phyloP scores from a whole-genome alignment of 352 stramenopile genomes.

The Blastocystis hominis region DNA sequence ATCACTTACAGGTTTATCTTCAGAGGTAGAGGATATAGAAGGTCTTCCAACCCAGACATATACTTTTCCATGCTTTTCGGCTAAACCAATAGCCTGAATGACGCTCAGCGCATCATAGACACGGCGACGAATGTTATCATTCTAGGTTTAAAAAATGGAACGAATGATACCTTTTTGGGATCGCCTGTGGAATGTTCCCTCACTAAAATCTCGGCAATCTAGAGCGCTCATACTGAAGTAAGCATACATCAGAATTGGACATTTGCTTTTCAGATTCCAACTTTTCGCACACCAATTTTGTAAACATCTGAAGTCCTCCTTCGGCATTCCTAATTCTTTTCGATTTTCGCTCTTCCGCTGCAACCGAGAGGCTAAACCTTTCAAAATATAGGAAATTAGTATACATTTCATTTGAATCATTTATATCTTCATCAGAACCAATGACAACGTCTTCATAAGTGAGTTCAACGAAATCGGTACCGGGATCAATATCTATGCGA shows the following conservation, averaged over 20 bases:
- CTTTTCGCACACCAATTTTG: constrained; percentile 10
- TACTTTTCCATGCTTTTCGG: not conserved
- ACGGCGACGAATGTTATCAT: constrained; percentile 10
- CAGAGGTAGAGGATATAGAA: too few relatives aligned
- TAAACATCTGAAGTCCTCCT: not conserved
- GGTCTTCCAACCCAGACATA: not conserved
- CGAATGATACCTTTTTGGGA: not conserved
- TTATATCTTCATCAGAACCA: not conserved
- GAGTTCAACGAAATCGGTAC: not conserved
- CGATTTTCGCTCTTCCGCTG: not conserved
- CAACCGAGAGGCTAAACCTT: not conserved
- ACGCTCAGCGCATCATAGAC: constrained; percentile 25
- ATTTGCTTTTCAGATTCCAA: not conserved
- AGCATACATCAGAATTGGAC: not conserved
- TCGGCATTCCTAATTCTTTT: too few relatives aligned
- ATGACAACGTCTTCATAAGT: not conserved
- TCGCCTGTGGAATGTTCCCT: not conserved
- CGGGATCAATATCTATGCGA: not conserved
- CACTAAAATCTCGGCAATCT: constrained; percentile 15
- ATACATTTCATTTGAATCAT: not conserved
- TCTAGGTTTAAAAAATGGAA: not conserved
- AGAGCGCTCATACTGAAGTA: not conserved
- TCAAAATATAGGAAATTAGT: not conserved
- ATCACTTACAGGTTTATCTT: too few relatives aligned
- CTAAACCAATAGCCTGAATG: constrained; percentile 1